Percentiles rank a stretch among this genome's conserved stretches.
Conservation (phyloP, 352 stramenopile species). For the Globisporangium ultimum region DNA sequence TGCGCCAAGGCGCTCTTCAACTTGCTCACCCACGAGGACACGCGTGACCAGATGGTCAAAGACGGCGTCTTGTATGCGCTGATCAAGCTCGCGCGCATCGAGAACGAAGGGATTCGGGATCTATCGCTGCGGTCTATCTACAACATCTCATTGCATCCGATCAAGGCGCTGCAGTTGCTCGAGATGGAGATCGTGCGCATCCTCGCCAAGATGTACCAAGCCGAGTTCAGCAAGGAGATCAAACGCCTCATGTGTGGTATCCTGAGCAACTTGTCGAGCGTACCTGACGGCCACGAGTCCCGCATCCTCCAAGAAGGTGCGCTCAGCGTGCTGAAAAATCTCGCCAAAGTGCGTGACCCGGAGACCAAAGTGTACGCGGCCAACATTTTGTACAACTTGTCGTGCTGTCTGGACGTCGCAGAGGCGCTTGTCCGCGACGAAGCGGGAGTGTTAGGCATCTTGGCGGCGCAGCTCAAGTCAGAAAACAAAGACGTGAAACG, state of each 20-base stretch:
- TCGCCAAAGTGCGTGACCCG: conserved; percentile 70
- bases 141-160: conserved; percentile 63
- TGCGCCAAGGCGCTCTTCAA: conserved; percentile 86
- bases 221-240: conserved; percentile 69
- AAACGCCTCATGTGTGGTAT: conserved; percentile 77
- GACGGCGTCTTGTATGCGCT: conserved; percentile 81
- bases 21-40: conserved; percentile 74
- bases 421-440: conserved; percentile 68
- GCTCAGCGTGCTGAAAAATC: conserved; percentile 57
- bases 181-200: conserved; percentile 81
- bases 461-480: conserved; percentile 60
- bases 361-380: conserved; percentile 84
- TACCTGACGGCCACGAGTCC: conserved; percentile 23
- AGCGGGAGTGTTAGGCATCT: conserved; percentile 59
- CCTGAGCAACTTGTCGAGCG: conserved; percentile 65
- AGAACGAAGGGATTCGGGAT: conserved; percentile 72
- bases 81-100: conserved; percentile 78
- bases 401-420: conserved; percentile 39
- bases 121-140: conserved; percentile 70
- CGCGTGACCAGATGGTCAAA: conserved; percentile 64
- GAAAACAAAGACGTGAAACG: conserved; percentile 64
- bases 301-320: conserved; percentile 64
- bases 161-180: conserved; percentile 47
- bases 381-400: conserved; percentile 83
- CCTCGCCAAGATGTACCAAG: conserved; percentile 74